phyloP scores from a whole-genome alignment of 345 rosid genomes.

The Passiflora organensis region DNA sequence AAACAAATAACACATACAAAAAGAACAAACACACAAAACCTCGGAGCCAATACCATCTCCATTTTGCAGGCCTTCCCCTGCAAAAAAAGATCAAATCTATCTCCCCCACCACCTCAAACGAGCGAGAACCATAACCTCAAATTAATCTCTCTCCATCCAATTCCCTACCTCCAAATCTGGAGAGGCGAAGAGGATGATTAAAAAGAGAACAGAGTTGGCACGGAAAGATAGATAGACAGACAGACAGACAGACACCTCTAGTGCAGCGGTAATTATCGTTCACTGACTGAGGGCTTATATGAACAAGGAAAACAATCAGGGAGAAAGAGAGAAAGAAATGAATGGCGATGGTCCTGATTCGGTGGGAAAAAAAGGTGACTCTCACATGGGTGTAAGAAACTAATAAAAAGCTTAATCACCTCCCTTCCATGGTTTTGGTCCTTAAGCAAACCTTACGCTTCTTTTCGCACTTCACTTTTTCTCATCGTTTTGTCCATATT shows the following conservation, averaged over 20 bases:
- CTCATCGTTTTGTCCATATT: no score
- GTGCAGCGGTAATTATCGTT: neutral
- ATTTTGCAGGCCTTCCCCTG: slow-evolving; percentile 1
- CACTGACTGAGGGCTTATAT: neutral
- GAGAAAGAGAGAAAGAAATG: neutral
- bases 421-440: no score
- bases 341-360: neutral
- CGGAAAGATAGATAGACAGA: no score
- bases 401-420: slow-evolving; percentile 3
- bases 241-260: no score
- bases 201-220: neutral
- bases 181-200: slow-evolving; percentile 5
- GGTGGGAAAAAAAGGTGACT: slow-evolving; percentile 4
- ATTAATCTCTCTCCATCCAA: slow-evolving; percentile 1
- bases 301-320: neutral
- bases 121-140: slow-evolving; percentile 18
- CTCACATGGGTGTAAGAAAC: slow-evolving; percentile 29
- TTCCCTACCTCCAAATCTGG: no score
- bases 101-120: slow-evolving; percentile 3
- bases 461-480: no score
- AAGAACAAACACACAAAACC: slow-evolving; percentile 17
- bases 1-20: slow-evolving; percentile 18
- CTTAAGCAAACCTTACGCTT: no score
- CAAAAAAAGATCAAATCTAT: neutral
- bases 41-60: slow-evolving; percentile 21